These are phyloP conservation scores for Aspergillus sp. DNA, from an alignment of 2,329 filamentous ascomycete genomes.

Conservation along the genomic window DNA sequence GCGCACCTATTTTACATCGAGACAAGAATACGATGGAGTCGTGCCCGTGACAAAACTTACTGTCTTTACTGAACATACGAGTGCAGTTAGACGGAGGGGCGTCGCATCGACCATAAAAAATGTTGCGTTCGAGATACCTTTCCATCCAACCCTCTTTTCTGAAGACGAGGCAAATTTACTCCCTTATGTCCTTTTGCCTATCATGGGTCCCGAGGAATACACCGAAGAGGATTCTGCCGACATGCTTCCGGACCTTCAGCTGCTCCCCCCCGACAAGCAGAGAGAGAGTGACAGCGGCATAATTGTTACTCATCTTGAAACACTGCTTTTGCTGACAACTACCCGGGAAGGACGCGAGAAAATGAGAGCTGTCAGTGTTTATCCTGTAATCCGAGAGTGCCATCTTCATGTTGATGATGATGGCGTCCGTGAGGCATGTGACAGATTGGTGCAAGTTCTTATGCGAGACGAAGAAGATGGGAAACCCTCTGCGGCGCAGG, in stretches of 20 bases:
- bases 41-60: constrained; percentile 90
- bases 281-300: constrained; percentile 76
- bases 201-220: constrained; percentile 86
- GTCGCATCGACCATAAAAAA: constrained; percentile 98
- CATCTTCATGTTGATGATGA: constrained; percentile 78
- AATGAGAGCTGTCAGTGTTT: constrained; percentile 76
- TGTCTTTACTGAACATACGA: constrained; percentile 90
- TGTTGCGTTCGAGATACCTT: constrained; percentile 74
- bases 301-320: constrained; percentile 85
- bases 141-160: constrained; percentile 69
- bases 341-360: constrained; percentile 72
- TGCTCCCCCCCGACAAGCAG: constrained; percentile 85
- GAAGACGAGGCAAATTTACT: constrained; percentile 76
- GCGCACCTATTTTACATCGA: constrained; percentile 70
- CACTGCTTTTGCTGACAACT: constrained; percentile 77
- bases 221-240: constrained; percentile 78
- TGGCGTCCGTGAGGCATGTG: constrained; percentile 77
- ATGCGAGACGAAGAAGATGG: constrained; percentile 72
- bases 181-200: constrained; percentile 83
- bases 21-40: constrained; percentile 74
- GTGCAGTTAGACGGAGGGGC: constrained; percentile 80
- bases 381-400: constrained; percentile 83
- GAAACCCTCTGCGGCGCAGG: constrained; percentile 35
- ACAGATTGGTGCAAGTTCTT: constrained; percentile 84
- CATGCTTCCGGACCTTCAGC: constrained; percentile 88